Conservation (phyloP, 2,329 filamentous ascomycete genomes). For the Orbilia ellipsospora region DNA sequence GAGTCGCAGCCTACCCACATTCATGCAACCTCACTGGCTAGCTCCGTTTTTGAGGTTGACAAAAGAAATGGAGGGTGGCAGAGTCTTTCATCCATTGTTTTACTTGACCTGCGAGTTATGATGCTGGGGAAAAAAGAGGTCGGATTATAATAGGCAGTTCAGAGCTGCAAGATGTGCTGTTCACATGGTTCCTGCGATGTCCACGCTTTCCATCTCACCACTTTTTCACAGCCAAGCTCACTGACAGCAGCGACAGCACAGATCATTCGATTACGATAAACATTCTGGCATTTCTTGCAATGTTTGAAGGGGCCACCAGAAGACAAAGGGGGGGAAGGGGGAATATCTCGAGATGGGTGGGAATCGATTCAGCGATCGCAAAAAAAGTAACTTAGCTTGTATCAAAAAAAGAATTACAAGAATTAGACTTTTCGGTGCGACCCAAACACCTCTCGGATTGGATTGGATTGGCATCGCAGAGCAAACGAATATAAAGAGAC, state of each 20-base stretch:
- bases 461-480: conserved; percentile 11
- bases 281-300: background rate
- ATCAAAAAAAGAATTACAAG: too few relatives aligned
- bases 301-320: background rate
- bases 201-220: conserved; percentile 12
- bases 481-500: conserved; percentile 1
- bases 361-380: background rate
- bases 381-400: too few relatives aligned
- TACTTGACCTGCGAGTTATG: background rate
- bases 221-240: background rate
- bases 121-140: conserved; percentile 17
- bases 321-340: too few relatives aligned
- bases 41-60: background rate
- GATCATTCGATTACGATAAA: background rate
- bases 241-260: too few relatives aligned
- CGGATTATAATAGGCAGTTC: conserved; percentile 41
- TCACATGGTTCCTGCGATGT: conserved; percentile 20
- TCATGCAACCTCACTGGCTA: too few relatives aligned
- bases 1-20: too few relatives aligned
- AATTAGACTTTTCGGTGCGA: background rate
- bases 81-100: background rate
- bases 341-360: background rate
- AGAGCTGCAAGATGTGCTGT: conserved; percentile 54
- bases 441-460: background rate
- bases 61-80: conserved; percentile 3